Evolutionary conservation across 306 rosid genomes (phyloP).

Genomic region (Vicia sativa): DNA sequence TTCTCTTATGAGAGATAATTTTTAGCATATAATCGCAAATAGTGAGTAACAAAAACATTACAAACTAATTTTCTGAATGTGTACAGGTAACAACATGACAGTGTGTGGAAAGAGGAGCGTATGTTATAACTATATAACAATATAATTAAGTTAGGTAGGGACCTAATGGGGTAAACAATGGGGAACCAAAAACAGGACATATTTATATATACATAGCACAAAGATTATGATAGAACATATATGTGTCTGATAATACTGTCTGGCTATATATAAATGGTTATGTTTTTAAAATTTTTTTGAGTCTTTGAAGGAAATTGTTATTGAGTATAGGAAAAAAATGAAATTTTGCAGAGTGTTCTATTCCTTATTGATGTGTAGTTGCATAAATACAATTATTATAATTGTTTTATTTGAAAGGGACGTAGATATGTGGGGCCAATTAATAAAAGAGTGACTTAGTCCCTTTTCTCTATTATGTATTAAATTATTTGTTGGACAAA

Average conservation of each 20-base stretch:
- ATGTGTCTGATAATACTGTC: conserved; percentile 39
- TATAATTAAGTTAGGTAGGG: conserved; percentile 40
- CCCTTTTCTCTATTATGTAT: conserved; percentile 20
- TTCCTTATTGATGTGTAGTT: conserved; percentile 33
- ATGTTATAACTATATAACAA: conserved; percentile 12
- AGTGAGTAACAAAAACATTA: no score
- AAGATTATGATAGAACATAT: conserved; percentile 38
- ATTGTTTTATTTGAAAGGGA: conserved; percentile 6
- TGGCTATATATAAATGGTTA: conserved; percentile 32
- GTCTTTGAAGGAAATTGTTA: conserved; percentile 36
- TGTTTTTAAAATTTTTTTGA: conserved; percentile 38
- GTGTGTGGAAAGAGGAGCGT: conserved; percentile 46
- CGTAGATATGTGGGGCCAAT: conserved; percentile 24
- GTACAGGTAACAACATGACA: conserved; percentile 43
- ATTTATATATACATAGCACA: conserved; percentile 31
- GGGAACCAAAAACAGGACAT: conserved; percentile 26
- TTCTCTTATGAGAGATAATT: no score
- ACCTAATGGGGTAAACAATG: conserved; percentile 35
- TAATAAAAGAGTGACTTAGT: conserved; percentile 14
- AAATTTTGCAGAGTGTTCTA: conserved; percentile 33
- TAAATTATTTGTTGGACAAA: conserved; percentile 1
- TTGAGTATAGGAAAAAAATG: conserved; percentile 43
- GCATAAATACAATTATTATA: conserved; percentile 20
- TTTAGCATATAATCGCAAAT: no score
- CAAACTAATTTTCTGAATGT: conserved; percentile 4